Conservation (phyloP, 176 grass and related monocot genomes). For the Lolium multiflorum region DNA sequence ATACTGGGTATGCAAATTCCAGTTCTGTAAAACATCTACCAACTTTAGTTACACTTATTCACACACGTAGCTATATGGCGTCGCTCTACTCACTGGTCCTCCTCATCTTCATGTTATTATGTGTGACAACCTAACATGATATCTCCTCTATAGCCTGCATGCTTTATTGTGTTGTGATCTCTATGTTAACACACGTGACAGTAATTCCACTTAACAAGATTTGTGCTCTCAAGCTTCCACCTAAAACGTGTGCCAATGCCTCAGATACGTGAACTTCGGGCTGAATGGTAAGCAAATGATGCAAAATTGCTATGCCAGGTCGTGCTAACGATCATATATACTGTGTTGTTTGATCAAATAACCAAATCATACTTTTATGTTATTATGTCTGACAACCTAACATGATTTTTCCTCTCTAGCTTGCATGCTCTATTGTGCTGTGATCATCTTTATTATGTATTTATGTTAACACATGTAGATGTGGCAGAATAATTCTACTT, state of each 20-base stretch:
- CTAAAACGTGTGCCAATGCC: background rate
- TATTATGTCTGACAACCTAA: slow-evolving; percentile 7
- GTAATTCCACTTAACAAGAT: slow-evolving; percentile 31
- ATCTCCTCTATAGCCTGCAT: slow-evolving; percentile 11
- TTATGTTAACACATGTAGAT: background rate
- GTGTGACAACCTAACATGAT: slow-evolving; percentile 8
- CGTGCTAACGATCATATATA: background rate
- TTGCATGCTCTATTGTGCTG: background rate
- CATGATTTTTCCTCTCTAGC: slow-evolving; percentile 22
- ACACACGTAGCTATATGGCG: slow-evolving; percentile 21
- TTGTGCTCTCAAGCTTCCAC: slow-evolving; percentile 17
- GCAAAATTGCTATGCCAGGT: background rate
- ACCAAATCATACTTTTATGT: slow-evolving; percentile 17
- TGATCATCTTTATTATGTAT: too few relatives aligned
- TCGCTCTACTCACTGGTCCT: background rate
- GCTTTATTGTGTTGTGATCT: background rate
- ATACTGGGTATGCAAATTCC: background rate
- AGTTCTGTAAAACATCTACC: background rate
- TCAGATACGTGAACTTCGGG: background rate
- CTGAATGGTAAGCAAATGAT: background rate
- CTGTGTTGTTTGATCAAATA: background rate
- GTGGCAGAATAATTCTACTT: background rate
- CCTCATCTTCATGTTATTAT: slow-evolving; percentile 16
- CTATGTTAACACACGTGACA: background rate
- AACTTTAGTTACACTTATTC: slow-evolving; percentile 2